Conservation (phyloP, 352 stramenopile species). For the Phytophthora europaea region DNA sequence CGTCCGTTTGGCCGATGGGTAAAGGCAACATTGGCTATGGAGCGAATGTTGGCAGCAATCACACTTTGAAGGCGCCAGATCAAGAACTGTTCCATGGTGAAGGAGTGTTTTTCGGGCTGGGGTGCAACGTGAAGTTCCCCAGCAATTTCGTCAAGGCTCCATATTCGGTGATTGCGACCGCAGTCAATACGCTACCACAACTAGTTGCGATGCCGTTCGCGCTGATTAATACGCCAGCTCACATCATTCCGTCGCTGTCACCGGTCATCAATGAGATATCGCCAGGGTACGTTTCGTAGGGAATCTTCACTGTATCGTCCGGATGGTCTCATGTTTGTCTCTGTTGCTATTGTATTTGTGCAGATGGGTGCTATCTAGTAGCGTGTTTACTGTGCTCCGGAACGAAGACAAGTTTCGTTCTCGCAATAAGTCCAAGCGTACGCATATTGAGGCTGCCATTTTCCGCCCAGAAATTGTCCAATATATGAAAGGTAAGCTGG, state of each 20-base stretch:
- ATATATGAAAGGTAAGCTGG: conserved; percentile 77
- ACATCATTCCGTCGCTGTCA: conserved; percentile 85
- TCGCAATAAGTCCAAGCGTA: conserved; percentile 81
- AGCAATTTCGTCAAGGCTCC: conserved; percentile 93
- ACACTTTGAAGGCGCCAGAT: conserved; percentile 93
- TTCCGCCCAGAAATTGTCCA: conserved; percentile 81
- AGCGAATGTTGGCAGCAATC: conserved; percentile 97
- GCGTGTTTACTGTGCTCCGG: conserved; percentile 92
- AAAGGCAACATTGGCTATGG: conserved; percentile 95
- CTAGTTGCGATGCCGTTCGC: conserved; percentile 82
- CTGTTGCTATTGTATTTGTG: neutral
- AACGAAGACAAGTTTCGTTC: conserved; percentile 92
- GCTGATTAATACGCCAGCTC: conserved; percentile 75
- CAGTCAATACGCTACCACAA: conserved; percentile 92
- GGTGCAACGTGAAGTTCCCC: conserved; percentile 95
- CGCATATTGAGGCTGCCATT: conserved; percentile 63
- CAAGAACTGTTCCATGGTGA: conserved; percentile 95
- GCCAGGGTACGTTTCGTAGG: conserved; percentile 50
- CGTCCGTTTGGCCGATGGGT: conserved; percentile 92
- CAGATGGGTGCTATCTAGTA: conserved; percentile 92
- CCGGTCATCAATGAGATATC: conserved; percentile 88
- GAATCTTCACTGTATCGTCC: neutral
- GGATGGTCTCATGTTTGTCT: neutral
- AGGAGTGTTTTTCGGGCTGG: conserved; percentile 96
- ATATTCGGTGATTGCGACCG: conserved; percentile 96